A percentile compares a stretch with the other conserved stretches of the same genome.
These are phyloP conservation scores for Sambucus nigra DNA, from an alignment of 129 eudicot genomes.

Conservation along the genomic window DNA sequence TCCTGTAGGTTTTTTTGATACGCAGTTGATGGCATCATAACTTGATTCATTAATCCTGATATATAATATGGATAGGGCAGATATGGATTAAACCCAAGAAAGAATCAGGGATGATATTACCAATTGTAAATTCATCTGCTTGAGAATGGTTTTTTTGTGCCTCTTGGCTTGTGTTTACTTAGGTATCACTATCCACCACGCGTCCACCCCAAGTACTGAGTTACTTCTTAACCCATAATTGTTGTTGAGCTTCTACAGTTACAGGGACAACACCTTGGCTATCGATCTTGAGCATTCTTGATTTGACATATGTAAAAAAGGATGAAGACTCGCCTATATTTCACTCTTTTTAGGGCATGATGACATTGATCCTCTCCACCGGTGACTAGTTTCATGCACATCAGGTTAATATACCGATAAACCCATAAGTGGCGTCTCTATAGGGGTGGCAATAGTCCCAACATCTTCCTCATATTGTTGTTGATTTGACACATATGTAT, in stretches of 20 bases:
- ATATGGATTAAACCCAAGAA: conserved; percentile 32
- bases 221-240: conserved; percentile 22
- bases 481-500: conserved; percentile 30
- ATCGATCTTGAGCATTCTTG: conserved; percentile 38
- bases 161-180: conserved; percentile 19
- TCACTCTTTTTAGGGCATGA: conserved; percentile 73
- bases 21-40: conserved; percentile 37
- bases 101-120: conserved; percentile 36
- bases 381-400: conserved; percentile 42
- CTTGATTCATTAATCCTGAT: conserved; percentile 72
- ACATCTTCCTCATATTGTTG: conserved; percentile 50
- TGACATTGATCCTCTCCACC: conserved; percentile 41
- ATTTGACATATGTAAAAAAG: conserved; percentile 88
- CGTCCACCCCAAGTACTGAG: conserved; percentile 26
- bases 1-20: conserved; percentile 42
- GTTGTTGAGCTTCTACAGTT: conserved; percentile 22
- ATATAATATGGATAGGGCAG: conserved; percentile 66
- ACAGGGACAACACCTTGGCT: conserved; percentile 17
- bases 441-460: conserved; percentile 27
- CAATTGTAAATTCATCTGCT: conserved; percentile 27
- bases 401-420: conserved; percentile 25
- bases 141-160: conserved; percentile 27
- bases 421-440: conserved; percentile 19
- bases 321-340: conserved; percentile 91
- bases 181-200: conserved; percentile 22